Evolutionary conservation across 257 asterid genomes (phyloP), one percentile per base, ranked within the genome.

Genomic region (Solanum corneliomulleri): DNA sequence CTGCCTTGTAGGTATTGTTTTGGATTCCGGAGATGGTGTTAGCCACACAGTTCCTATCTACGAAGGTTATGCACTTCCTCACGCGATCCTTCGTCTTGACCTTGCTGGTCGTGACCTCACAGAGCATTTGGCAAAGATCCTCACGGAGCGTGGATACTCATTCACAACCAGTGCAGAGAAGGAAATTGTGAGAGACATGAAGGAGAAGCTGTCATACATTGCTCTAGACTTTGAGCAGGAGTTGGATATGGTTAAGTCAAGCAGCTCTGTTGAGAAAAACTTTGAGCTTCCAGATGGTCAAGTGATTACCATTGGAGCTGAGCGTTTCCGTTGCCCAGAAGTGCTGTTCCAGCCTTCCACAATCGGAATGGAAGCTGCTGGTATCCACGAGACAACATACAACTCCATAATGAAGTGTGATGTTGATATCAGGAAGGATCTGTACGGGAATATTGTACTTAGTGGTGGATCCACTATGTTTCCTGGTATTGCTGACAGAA

Each of bases 111-210:
- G 92, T 75, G 93, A 91, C 90, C 92, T 91, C 83, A 91, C 93
- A 0, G 93, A 91, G 20, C 86, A 86, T 39, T 87, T 91, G 27
- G 90, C 91, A 16, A 91, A 91, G 42, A 89, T 91, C 88, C 93
- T 91, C 39, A 91, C 93, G 0, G 92, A 91, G 86, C 87, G 93
- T 29, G 92, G 93, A 15, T 91, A 91, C 90, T 84, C 88, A 74
- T 91, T 91, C 68, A 68, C 87, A 25, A 91, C 93, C 85, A 86
- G 89, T 33, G 92, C 93, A 2, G 93, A 91, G 91, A 89, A 89
- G 91, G 93, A 91, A 91, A 91, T 91, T 16, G 93, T 91, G 86
- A 89, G 93, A 70, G 93, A 91, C 90, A 91, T 91, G 90, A 91
- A 91, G 56, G 93, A 91, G 89, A 91, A 91, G 89, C 91, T 91